These are phyloP conservation scores for Hymenotorrendiella dingleyae DNA, from an alignment of 2,329 filamentous ascomycete species.

Conservation along the genomic window DNA sequence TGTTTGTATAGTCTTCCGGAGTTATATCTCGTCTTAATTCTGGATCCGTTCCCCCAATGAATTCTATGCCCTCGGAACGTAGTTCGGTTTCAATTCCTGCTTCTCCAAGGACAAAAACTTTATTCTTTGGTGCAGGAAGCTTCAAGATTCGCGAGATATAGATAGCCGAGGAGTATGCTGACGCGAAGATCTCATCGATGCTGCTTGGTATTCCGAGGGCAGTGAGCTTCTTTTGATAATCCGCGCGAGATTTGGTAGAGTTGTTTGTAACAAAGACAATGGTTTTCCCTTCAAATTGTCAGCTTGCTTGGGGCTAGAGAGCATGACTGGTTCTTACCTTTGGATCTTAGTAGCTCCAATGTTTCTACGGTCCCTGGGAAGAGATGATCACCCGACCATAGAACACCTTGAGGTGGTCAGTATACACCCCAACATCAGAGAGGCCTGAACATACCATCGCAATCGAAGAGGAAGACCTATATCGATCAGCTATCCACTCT, in stretches of 20 bases:
- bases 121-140: conserved; percentile 72
- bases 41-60: conserved; percentile 82
- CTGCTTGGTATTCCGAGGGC: conserved; percentile 71
- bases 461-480: conserved; percentile 90
- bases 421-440: too few species aligned
- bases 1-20: conserved; percentile 70
- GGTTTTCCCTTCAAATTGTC: conserved; percentile 62
- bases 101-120: conserved; percentile 92
- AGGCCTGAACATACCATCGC: conserved; percentile 65
- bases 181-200: conserved; percentile 86
- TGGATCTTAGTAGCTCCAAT: conserved; percentile 71
- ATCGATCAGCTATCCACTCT: conserved; percentile 16
- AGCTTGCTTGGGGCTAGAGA: conserved; percentile 1
- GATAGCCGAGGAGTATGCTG: conserved; percentile 88
- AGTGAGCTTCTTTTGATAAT: conserved; percentile 90
- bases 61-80: conserved; percentile 68
- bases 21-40: conserved; percentile 70
- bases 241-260: conserved; percentile 88
- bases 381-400: conserved; percentile 92
- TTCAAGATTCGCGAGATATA: conserved; percentile 92
- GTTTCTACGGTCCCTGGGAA: conserved; percentile 84
- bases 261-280: conserved; percentile 98
- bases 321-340: conserved; percentile 44
- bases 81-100: conserved; percentile 87
- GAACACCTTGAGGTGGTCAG: conserved; percentile 81